Evolutionary conservation across 345 rosid species (phyloP).

Genomic region (Anastatica hierochuntica): DNA sequence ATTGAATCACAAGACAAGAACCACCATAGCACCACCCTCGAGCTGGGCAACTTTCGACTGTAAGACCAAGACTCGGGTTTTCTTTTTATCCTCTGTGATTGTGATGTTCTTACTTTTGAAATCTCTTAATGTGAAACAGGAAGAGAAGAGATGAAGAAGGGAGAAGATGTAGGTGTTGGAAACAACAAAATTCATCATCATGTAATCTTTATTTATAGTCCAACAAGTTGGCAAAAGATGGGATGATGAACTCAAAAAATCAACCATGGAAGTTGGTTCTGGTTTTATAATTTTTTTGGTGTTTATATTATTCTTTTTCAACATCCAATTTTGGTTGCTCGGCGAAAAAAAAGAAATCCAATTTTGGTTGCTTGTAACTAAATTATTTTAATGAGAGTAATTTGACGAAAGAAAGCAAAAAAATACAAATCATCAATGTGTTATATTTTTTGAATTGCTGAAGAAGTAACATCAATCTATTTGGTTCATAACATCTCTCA

Average conservation of each 20-base stretch:
- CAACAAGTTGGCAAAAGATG: conserved; percentile 18
- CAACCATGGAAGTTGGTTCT: conserved; percentile 2
- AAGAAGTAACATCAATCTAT: conserved; percentile 5
- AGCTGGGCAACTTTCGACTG: conserved; percentile 69
- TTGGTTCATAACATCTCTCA: too few relatives aligned
- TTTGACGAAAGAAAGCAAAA: not conserved
- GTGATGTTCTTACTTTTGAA: not conserved
- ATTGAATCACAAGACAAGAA: conserved; percentile 8
- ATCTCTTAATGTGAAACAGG: conserved; percentile 12
- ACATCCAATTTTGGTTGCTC: conserved; percentile 19
- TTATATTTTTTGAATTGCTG: conserved; percentile 12
- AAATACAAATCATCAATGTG: conserved; percentile 6
- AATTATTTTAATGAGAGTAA: conserved; percentile 1
- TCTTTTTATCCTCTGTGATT: not conserved
- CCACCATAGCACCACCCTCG: conserved; percentile 32
- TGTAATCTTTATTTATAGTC: conserved; percentile 3
- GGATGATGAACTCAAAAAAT: conserved; percentile 11
- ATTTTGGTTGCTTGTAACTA: conserved; percentile 20
- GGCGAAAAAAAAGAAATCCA: too few relatives aligned
- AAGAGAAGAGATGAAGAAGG: conserved; percentile 15
- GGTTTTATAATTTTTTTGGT: not conserved
- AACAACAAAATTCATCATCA: conserved; percentile 6
- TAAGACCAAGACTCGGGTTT: conserved; percentile 11
- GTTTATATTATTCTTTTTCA: not conserved
- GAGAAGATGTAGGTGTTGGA: conserved; percentile 3